Percentiles rank a stretch among this genome's conserved stretches.
These are phyloP conservation scores for Trypanosoma brucei DNA, from an alignment of 208 protist genomes.

Conservation along the genomic window DNA sequence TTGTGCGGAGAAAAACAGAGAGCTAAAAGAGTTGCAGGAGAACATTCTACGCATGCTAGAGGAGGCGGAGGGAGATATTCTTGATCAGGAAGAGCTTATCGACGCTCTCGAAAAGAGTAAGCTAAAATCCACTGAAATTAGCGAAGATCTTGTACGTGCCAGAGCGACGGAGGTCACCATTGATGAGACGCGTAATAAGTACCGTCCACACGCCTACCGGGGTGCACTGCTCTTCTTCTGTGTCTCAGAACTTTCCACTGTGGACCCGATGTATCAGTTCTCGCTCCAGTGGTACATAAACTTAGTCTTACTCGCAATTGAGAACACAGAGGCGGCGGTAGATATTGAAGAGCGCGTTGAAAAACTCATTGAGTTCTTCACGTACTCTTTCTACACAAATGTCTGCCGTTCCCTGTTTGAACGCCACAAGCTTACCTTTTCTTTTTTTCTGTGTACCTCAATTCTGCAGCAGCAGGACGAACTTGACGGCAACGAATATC, in stretches of 20 bases:
- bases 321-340: constrained; percentile 67
- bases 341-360: constrained; percentile 77
- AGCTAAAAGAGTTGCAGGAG: constrained; percentile 95
- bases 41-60: constrained; percentile 95
- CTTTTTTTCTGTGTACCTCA: constrained; percentile 93
- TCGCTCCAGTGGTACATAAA: constrained; percentile 97
- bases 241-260: constrained; percentile 90
- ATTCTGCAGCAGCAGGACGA: constrained; percentile 78
- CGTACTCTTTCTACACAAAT: constrained; percentile 96
- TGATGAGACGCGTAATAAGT: constrained; percentile 94
- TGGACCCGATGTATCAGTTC: constrained; percentile 98
- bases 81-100: constrained; percentile 97
- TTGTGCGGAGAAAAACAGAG: constrained; percentile 93
- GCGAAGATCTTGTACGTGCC: constrained; percentile 90
- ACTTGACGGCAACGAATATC: constrained; percentile 86
- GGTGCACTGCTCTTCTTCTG: constrained; percentile 97
- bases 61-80: constrained; percentile 93
- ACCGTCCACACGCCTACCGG: constrained; percentile 93
- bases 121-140: constrained; percentile 93
- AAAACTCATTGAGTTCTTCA: constrained; percentile 95
- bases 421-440: constrained; percentile 97
- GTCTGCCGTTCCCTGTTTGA: constrained; percentile 98
- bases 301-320: constrained; percentile 89
- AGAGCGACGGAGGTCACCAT: constrained; percentile 93
- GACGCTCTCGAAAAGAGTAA: constrained; percentile 95